phyloP scores from a whole-genome alignment of 768 basidiomycete species.

The Collybia sordida region DNA sequence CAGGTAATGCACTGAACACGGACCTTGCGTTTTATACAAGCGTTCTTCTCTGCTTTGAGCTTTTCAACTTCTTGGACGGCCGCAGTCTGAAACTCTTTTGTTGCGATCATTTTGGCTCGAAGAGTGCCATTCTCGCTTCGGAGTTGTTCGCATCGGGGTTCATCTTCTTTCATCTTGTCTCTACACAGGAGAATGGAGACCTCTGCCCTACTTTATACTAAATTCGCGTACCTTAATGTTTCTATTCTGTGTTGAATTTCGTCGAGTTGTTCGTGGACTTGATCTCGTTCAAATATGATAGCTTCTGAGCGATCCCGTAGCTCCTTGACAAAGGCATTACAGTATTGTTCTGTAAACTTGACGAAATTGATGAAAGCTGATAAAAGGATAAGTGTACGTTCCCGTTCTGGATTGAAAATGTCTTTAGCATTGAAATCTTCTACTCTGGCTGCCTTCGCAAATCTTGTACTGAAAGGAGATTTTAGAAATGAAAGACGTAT shows the following conservation, averaged over 20 bases:
- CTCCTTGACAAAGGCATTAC: conserved; percentile 57
- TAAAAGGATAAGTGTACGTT: conserved; percentile 72
- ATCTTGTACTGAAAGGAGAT: conserved; percentile 48
- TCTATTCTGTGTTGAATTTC: conserved; percentile 53
- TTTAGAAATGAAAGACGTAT: conserved; percentile 1
- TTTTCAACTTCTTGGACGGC: conserved; percentile 66
- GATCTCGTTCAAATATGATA: conserved; percentile 62
- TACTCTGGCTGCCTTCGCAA: conserved; percentile 72
- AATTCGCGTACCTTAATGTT: conserved; percentile 50
- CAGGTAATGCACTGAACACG: conserved; percentile 9
- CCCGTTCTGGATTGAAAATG: conserved; percentile 66
- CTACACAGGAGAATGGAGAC: conserved; percentile 29
- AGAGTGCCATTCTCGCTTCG: conserved; percentile 59
- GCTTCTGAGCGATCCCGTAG: conserved; percentile 59
- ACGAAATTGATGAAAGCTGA: conserved; percentile 93
- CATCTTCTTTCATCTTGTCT: conserved; percentile 63
- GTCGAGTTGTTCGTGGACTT: conserved; percentile 44
- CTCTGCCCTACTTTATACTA: neutral
- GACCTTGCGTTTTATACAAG: conserved; percentile 64
- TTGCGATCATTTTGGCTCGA: conserved; percentile 64
- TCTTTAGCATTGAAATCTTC: conserved; percentile 80
- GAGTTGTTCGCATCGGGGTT: conserved; percentile 64
- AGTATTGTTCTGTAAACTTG: conserved; percentile 80
- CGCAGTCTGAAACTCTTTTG: conserved; percentile 61
- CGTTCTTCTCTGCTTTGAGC: conserved; percentile 70